These are phyloP conservation scores for Neurospora tetrasperma DNA, from an alignment of 495 filamentous ascomycete genomes.

Conservation along the genomic window DNA sequence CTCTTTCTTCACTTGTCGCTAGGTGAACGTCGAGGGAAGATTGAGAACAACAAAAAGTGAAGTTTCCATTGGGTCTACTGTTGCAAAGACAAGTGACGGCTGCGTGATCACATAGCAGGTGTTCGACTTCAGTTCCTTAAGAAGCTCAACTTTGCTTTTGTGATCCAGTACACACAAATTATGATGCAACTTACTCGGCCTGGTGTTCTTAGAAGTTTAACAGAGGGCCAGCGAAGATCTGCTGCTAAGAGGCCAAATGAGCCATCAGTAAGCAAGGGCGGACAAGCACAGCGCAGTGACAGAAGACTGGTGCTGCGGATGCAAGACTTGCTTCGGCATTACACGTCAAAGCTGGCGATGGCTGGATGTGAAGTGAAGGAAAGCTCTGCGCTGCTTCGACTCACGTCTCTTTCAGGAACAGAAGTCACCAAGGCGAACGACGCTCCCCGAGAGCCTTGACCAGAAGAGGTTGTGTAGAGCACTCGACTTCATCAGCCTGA, in stretches of 20 bases:
- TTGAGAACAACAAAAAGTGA: background rate
- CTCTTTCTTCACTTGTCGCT: background rate
- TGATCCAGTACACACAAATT: background rate
- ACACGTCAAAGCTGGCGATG: background rate
- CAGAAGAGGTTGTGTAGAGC: background rate
- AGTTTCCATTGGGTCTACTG: background rate
- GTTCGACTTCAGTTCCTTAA: background rate
- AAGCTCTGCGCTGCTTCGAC: background rate
- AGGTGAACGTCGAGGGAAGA: background rate
- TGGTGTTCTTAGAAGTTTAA: background rate
- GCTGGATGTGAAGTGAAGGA: background rate
- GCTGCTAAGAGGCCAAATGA: background rate
- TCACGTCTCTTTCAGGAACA: background rate
- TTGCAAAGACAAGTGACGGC: background rate
- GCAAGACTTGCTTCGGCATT: background rate
- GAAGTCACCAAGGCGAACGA: background rate
- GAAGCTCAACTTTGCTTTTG: background rate
- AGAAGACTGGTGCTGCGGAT: background rate
- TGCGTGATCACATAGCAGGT: background rate
- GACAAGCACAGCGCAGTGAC: background rate
- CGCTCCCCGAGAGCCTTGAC: background rate
- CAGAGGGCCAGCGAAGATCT: background rate
- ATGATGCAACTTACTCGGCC: background rate
- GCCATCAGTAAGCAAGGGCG: background rate
- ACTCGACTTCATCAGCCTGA: background rate